A percentile compares a stretch with the other conserved stretches of the same genome.
Evolutionary conservation across 2,329 filamentous ascomycete species (phyloP).

Genomic region (Pyricularia grisea): DNA sequence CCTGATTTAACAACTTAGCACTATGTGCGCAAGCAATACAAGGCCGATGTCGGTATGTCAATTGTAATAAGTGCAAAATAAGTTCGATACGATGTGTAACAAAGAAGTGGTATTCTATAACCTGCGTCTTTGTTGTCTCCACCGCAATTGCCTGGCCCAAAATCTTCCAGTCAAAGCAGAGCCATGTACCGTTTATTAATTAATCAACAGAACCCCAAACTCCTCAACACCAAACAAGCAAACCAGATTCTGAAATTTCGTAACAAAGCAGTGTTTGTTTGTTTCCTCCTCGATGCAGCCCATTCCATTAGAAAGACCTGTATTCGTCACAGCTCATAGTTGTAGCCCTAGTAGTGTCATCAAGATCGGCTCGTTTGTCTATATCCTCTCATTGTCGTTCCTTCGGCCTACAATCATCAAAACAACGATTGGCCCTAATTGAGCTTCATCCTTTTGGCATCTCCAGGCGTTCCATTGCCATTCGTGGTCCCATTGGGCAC

Average conservation of each 20-base stretch:
- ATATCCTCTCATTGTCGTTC: neutral
- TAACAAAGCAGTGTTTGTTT: neutral
- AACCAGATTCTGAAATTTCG: neutral
- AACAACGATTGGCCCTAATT: conserved; percentile 6
- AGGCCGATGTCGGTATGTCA: neutral
- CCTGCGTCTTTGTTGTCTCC: neutral
- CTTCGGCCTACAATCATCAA: too few species aligned
- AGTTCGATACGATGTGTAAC: neutral
- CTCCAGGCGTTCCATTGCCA: conserved; percentile 22
- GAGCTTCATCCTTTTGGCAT: conserved; percentile 44
- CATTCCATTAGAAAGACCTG: neutral
- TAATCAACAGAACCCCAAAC: neutral
- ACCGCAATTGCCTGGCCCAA: neutral
- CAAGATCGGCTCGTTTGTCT: neutral
- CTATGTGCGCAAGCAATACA: too few species aligned
- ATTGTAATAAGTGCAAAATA: neutral
- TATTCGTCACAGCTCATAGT: neutral
- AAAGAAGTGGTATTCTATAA: neutral
- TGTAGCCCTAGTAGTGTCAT: neutral
- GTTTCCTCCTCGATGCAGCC: neutral
- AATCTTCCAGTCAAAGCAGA: neutral
- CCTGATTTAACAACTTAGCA: neutral
- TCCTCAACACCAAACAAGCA: neutral
- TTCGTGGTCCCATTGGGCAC: conserved; percentile 31
- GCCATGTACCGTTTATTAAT: neutral